Conservation (phyloP, 2,329 filamentous ascomycete species). For the Fusarium odoratissimum region DNA sequence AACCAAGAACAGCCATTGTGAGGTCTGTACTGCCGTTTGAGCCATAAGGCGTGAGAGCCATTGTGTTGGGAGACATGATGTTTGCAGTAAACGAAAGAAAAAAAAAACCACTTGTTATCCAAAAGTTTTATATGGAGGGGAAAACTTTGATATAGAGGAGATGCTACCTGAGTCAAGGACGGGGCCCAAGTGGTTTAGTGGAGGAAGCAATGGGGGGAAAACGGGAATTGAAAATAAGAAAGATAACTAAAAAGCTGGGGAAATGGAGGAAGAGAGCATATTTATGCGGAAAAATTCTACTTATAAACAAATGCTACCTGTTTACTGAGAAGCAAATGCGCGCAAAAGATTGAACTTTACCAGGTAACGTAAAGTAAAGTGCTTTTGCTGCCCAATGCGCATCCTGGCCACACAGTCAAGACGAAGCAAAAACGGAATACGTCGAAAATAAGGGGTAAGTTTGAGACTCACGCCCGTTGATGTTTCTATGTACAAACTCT, state of each 20-base stretch:
- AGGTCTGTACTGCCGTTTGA: constrained; percentile 58
- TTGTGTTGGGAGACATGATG: constrained; percentile 43
- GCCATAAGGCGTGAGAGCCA: constrained; percentile 51
- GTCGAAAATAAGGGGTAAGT: constrained; percentile 31
- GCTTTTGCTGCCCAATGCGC: constrained; percentile 48
- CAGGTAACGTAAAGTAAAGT: constrained; percentile 39
- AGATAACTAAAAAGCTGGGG: constrained; percentile 20
- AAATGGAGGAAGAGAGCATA: constrained; percentile 19
- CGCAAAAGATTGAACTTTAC: constrained; percentile 24
- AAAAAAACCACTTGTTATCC: constrained; percentile 7
- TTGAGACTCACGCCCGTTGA: background rate
- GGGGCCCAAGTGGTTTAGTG: constrained; percentile 3
- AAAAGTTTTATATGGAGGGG: constrained; percentile 1
- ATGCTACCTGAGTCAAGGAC: constrained; percentile 9
- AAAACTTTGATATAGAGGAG: constrained; percentile 6
- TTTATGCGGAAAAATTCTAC: constrained; percentile 30
- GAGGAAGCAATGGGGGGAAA: constrained; percentile 10
- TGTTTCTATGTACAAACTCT: constrained; percentile 1
- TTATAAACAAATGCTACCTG: constrained; percentile 23
- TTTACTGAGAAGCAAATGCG: constrained; percentile 23
- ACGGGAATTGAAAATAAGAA: constrained; percentile 9
- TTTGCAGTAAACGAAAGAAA: constrained; percentile 25
- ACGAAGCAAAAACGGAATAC: constrained; percentile 27
- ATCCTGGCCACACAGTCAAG: constrained; percentile 23
- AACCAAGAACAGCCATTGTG: constrained; percentile 84